Percentiles rank a stretch among this genome's conserved stretches.
phyloP scores from a whole-genome alignment of 176 grass and related monocot genomes.

The Oryza brachyantha region DNA sequence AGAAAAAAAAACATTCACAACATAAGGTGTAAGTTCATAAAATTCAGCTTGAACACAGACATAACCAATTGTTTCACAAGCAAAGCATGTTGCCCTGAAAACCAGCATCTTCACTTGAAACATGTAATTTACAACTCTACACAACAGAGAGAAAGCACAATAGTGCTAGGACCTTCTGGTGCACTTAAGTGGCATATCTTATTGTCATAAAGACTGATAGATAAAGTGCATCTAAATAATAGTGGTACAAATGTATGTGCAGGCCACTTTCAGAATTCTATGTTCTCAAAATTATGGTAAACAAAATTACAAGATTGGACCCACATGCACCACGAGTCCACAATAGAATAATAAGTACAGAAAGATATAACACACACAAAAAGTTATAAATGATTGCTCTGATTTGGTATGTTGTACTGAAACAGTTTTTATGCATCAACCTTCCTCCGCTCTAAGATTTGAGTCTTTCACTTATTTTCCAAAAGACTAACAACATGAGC shows the following conservation, averaged over 20 bases:
- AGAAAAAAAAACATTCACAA: background rate
- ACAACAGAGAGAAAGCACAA: background rate
- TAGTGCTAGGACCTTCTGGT: background rate
- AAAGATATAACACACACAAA: background rate
- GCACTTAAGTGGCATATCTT: background rate
- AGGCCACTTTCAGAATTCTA: background rate
- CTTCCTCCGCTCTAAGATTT: background rate
- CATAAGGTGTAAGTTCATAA: background rate
- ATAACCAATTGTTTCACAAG: background rate
- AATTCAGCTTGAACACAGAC: background rate
- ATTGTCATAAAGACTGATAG: background rate
- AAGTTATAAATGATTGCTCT: background rate
- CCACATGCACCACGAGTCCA: background rate
- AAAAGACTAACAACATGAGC: background rate
- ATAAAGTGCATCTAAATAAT: background rate
- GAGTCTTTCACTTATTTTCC: background rate
- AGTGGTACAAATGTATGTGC: background rate
- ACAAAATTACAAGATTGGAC: background rate
- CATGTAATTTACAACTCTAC: background rate
- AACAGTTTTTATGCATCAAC: background rate
- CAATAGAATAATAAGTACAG: background rate
- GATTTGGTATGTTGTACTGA: conserved; percentile 10
- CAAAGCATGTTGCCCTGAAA: background rate
- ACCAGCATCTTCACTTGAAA: background rate
- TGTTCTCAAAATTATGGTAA: background rate